Conservation (phyloP, 2,329 filamentous ascomycete species). For the Aspergillus eucalypticola region DNA sequence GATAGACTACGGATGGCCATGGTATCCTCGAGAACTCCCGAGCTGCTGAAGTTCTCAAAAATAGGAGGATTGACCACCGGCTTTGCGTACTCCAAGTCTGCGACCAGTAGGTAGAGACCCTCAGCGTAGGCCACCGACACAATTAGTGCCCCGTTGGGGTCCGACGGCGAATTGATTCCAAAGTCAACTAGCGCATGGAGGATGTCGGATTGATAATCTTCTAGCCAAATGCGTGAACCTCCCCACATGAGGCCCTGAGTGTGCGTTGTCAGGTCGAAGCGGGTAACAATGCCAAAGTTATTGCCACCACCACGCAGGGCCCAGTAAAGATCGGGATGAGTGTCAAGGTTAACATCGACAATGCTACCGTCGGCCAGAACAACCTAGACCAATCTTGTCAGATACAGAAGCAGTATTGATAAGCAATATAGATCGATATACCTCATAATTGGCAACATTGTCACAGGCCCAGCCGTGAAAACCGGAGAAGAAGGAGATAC, state of each 20-base stretch:
- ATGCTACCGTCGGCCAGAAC: constrained; percentile 20
- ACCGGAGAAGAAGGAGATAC: constrained; percentile 13
- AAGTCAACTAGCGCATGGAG: constrained; percentile 37
- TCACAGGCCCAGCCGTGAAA: constrained; percentile 14
- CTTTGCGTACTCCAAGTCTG: constrained; percentile 42
- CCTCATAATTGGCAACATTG: constrained; percentile 15
- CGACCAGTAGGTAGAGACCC: constrained; percentile 30
- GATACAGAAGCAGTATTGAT: neutral
- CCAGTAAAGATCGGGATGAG: constrained; percentile 42
- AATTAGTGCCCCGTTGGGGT: constrained; percentile 39
- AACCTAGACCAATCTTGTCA: neutral
- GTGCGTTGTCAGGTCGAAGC: constrained; percentile 43
- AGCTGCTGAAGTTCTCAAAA: constrained; percentile 40
- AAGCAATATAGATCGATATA: neutral
- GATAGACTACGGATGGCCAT: constrained; percentile 30
- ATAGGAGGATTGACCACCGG: constrained; percentile 39
- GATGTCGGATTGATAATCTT: constrained; percentile 30
- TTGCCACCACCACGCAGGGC: constrained; percentile 45
- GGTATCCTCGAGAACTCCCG: constrained; percentile 32
- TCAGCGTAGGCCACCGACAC: constrained; percentile 32
- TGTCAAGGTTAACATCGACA: constrained; percentile 32
- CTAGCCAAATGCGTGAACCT: constrained; percentile 33
- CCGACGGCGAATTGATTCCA: constrained; percentile 17
- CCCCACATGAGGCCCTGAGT: constrained; percentile 43
- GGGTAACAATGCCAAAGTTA: constrained; percentile 43